Evolutionary conservation across 345 rosid species (phyloP), one percentile per base, ranked within the genome.

Genomic region (Salix suchowensis): DNA sequence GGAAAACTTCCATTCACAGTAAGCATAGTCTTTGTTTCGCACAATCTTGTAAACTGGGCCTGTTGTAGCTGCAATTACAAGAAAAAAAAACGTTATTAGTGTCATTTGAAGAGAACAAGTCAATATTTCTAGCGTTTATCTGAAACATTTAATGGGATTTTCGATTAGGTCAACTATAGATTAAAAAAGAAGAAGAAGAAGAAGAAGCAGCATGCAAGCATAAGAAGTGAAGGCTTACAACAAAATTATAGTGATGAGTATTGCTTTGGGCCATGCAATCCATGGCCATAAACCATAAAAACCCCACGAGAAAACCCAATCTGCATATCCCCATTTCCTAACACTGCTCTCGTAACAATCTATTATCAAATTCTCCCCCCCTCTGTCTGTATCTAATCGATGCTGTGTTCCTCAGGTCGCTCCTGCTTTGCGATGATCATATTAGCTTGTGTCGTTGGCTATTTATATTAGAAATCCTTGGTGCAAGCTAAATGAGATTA

Each of bases 1-100:
- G 88, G 88, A 23, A 78, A 82, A 15, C 70, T 64, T 5, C 76
- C 88, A 70, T 85, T 85, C 5, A 82, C 81, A 9, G 83, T 83
- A 14, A 82, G 65, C 76, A 82, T 85, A 42, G 70, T 80, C 78
- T 82, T 85, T 26, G 74, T 80, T 32, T 66, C 67, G 15, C 88
- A 85, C 34, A 85, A 6, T 65, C 77, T 80, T 30, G 85, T 80
- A 58, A 79, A 82, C 10, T 77, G 69, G n/a, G 77, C 36, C 30
- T 85, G 78, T 52, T 77, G 28, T 50, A 82, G n/a, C 85, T 85
- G 74, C 83, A 77, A 37, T 2, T 5, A n/a, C 9, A 61, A 61
- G 65, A 61, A 0, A 14, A 14, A 28, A 34, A 34, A 34, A 10
- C 2, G 12, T 9, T 40, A 40, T 34, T 34, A 5, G 4, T 34